phyloP scores from a whole-genome alignment of 352 stramenopile genomes.

The Pythium graminicola region DNA sequence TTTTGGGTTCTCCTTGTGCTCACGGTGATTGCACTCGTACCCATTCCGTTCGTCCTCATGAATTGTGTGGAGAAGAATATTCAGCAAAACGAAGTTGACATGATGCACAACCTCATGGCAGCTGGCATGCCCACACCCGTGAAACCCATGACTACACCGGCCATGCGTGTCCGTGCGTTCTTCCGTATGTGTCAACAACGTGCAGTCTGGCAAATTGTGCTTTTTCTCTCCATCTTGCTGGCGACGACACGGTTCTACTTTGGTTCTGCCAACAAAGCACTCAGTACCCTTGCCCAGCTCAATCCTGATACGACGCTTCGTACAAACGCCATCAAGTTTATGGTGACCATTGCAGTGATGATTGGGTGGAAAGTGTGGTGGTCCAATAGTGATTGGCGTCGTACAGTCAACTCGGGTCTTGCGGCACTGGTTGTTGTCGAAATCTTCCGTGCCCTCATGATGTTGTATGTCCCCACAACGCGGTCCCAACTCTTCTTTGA shows the following conservation, averaged over 20 bases:
- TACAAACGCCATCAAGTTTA: slow-evolving; percentile 41
- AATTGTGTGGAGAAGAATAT: slow-evolving; percentile 52
- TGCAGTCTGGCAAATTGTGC: slow-evolving; percentile 69
- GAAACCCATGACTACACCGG: slow-evolving; percentile 18
- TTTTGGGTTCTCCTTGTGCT: slow-evolving; percentile 46
- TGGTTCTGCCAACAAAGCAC: slow-evolving; percentile 31
- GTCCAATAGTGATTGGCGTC: slow-evolving; percentile 32
- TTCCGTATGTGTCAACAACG: slow-evolving; percentile 69
- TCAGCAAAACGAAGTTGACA: slow-evolving; percentile 23
- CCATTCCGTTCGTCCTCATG: slow-evolving; percentile 55
- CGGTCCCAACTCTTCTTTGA: slow-evolving; percentile 41
- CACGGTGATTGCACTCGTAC: slow-evolving; percentile 43
- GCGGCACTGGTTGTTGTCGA: slow-evolving; percentile 38
- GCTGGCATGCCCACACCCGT: slow-evolving; percentile 6
- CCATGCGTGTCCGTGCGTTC: slow-evolving; percentile 29
- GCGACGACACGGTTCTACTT: slow-evolving; percentile 55
- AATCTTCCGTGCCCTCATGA: slow-evolving; percentile 50
- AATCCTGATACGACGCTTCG: slow-evolving; percentile 38
- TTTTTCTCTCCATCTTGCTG: slow-evolving; percentile 58
- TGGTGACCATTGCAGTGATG: slow-evolving; percentile 45
- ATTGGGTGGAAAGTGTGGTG: slow-evolving; percentile 47
- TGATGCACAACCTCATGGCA: slow-evolving; percentile 21
- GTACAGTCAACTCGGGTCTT: slow-evolving; percentile 27
- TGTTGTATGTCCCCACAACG: slow-evolving; percentile 40
- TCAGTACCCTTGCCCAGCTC: slow-evolving; percentile 30